phyloP scores from a whole-genome alignment of 1,139 yeast genomes.

The Suhomyces bolitotheri region DNA sequence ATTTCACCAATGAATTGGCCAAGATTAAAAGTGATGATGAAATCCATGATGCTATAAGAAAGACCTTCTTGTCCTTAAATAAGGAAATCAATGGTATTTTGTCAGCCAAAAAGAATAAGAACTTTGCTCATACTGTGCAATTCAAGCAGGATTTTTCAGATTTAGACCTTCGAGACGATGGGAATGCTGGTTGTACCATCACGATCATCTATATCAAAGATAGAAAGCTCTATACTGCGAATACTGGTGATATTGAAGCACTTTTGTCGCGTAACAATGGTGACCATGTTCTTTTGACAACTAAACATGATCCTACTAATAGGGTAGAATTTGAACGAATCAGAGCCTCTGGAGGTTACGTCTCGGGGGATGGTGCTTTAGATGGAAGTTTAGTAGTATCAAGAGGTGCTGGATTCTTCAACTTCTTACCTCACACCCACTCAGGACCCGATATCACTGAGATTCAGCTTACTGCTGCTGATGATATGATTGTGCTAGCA shows the following conservation, averaged over 20 bases:
- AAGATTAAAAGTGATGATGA: conserved; percentile 46
- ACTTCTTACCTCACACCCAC: conserved; percentile 82
- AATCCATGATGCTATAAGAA: conserved; percentile 68
- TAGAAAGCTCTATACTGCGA: conserved; percentile 73
- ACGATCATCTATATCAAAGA: conserved; percentile 79
- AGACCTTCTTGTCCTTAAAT: conserved; percentile 77
- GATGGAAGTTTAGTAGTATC: conserved; percentile 84
- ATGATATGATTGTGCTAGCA: conserved; percentile 86
- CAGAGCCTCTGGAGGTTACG: conserved; percentile 88
- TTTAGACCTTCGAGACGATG: conserved; percentile 56
- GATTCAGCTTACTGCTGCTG: conserved; percentile 62
- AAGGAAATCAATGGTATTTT: conserved; percentile 63
- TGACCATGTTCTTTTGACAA: conserved; percentile 69
- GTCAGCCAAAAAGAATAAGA: conserved; percentile 36
- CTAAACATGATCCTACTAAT: conserved; percentile 81
- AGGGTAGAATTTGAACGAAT: conserved; percentile 83
- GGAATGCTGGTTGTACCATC: conserved; percentile 82
- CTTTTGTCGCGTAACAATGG: conserved; percentile 80
- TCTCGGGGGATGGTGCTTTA: conserved; percentile 78
- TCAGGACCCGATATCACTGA: conserved; percentile 81
- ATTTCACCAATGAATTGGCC: conserved; percentile 63
- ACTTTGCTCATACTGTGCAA: conserved; percentile 26
- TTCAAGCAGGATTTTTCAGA: conserved; percentile 45
- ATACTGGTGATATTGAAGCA: conserved; percentile 88
- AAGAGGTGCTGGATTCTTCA: conserved; percentile 89